phyloP scores from a whole-genome alignment of 2,329 filamentous ascomycete species.

The Arthrobotrys entomopaga region DNA sequence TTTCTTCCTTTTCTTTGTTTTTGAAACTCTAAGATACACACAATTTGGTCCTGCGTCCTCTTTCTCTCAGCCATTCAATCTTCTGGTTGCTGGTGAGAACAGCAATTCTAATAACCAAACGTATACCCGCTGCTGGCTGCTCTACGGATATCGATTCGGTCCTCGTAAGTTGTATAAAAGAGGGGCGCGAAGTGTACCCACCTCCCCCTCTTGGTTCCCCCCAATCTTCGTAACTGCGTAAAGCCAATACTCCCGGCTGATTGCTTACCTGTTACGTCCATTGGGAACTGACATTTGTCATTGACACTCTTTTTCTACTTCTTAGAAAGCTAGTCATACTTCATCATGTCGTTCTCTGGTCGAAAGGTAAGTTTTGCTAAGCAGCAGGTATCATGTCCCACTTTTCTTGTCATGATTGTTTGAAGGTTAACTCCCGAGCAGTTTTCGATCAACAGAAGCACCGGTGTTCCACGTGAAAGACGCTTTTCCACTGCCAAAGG shows the following conservation, averaged over 20 bases:
- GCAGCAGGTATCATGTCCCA: conserved; percentile 33
- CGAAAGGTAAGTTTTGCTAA: conserved; percentile 53
- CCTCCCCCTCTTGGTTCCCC: conserved; percentile 13
- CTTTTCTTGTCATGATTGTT: not conserved
- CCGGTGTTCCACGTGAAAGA: conserved; percentile 47
- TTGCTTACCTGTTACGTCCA: conserved; percentile 35
- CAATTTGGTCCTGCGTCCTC: conserved; percentile 11
- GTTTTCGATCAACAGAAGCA: conserved; percentile 52
- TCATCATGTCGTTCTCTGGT: conserved; percentile 53
- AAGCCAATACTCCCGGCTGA: not conserved
- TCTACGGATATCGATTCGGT: not conserved
- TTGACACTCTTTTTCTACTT: conserved; percentile 28
- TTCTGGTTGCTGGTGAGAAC: conserved; percentile 1
- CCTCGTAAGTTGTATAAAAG: conserved; percentile 31
- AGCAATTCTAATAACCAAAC: conserved; percentile 7
- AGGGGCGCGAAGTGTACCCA: conserved; percentile 26
- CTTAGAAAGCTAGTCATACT: conserved; percentile 16
- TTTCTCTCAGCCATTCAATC: conserved; percentile 3
- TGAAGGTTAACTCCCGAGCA: conserved; percentile 16
- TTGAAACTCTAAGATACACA: conserved; percentile 5
- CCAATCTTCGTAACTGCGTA: conserved; percentile 2
- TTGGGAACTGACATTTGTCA: conserved; percentile 48
- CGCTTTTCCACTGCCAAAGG: conserved; percentile 52
- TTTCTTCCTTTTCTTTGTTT: conserved; percentile 16
- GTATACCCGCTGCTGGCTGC: conserved; percentile 10